phyloP scores from a whole-genome alignment of 2,329 filamentous ascomycete genomes.

The Venturiaceae sp. region DNA sequence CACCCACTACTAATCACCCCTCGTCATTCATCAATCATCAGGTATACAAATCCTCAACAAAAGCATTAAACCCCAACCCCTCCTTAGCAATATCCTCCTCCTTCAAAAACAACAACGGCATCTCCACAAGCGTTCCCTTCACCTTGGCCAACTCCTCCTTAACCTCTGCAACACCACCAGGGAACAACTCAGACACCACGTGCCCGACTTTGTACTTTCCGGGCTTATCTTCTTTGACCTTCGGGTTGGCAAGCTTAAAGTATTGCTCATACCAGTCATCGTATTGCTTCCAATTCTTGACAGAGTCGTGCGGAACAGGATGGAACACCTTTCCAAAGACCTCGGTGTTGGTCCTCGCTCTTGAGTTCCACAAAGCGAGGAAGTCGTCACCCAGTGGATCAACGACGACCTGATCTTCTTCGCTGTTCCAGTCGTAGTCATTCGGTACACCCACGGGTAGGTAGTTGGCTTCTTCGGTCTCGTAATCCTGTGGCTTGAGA shows the following conservation, averaged over 20 bases:
- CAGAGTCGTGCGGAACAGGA: slow-evolving; percentile 58
- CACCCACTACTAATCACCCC: too few relatives aligned
- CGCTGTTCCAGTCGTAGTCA: slow-evolving; percentile 33
- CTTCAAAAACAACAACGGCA: slow-evolving; percentile 81
- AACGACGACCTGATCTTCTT: slow-evolving; percentile 47
- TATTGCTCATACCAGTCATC: slow-evolving; percentile 58
- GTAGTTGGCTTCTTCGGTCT: slow-evolving; percentile 48
- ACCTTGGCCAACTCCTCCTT: slow-evolving; percentile 65
- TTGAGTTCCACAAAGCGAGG: slow-evolving; percentile 60
- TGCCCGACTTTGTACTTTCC: slow-evolving; percentile 74
- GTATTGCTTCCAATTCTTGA: slow-evolving; percentile 64
- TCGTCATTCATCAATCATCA: too few relatives aligned
- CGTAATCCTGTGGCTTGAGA: slow-evolving; percentile 61
- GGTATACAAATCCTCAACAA: slow-evolving; percentile 40
- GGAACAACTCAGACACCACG: slow-evolving; percentile 53
- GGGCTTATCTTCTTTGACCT: slow-evolving; percentile 23
- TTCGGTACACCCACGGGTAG: slow-evolving; percentile 47
- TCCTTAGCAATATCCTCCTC: slow-evolving; percentile 81
- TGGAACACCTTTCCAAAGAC: slow-evolving; percentile 78
- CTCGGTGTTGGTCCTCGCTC: slow-evolving; percentile 69
- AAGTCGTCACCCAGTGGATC: slow-evolving; percentile 66
- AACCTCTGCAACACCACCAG: slow-evolving; percentile 32
- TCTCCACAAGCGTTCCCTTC: slow-evolving; percentile 60
- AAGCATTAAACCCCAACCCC: slow-evolving; percentile 49
- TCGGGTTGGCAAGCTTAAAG: slow-evolving; percentile 42